Evolutionary conservation across 2,329 filamentous ascomycete species (phyloP), one percentile per base, ranked within the genome.

Genomic region (Parascedosporium putredinis): DNA sequence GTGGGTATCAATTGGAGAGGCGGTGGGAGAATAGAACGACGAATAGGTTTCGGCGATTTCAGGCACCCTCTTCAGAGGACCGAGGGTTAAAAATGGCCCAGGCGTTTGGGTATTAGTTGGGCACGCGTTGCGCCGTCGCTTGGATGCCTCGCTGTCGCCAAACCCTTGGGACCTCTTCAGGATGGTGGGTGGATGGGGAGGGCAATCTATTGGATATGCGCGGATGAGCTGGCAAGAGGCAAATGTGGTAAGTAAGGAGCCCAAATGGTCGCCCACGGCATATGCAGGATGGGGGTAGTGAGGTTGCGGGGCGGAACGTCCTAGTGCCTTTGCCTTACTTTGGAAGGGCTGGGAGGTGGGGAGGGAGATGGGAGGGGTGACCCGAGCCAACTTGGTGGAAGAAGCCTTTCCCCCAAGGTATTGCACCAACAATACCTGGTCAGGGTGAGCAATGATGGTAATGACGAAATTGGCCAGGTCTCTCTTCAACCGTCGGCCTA

Each of bases 141-240:
- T 67, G 62, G 64, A 66, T 64, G 67, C 67, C 64, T 65, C 62
- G 66, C 59, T 61, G 60, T 64, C 64, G 63, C 64, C 68, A 65
- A 66, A 64, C 65, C 64, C 65, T 66, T 69, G 67, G 65, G 63
- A 64, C 70, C 5, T 42, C 16, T 20, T 42, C 10, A 18, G 36
- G 38, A 20, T 42, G 20, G 38, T 42, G 38, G 20, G 38, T 42
- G 38, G 38, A 42, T 42, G 65, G 55, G 62, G 63, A 67, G 67
- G 14, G 22, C 69, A 74, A 74, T 74, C 69, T 73, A 76, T 74
- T 75, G 69, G 72, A 49, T 71, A 73, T 75, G 73, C 67, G 75
- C 69, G 67, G 70, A 76, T 80, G 78, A 72, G 78, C 72, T 81
- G 77, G 76, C 77, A 80, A 60, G 67, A 60, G 61, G 65, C 64